These are phyloP conservation scores for Aspergillus transmontanensis DNA, from an alignment of 2,329 filamentous ascomycete genomes.

Conservation along the genomic window DNA sequence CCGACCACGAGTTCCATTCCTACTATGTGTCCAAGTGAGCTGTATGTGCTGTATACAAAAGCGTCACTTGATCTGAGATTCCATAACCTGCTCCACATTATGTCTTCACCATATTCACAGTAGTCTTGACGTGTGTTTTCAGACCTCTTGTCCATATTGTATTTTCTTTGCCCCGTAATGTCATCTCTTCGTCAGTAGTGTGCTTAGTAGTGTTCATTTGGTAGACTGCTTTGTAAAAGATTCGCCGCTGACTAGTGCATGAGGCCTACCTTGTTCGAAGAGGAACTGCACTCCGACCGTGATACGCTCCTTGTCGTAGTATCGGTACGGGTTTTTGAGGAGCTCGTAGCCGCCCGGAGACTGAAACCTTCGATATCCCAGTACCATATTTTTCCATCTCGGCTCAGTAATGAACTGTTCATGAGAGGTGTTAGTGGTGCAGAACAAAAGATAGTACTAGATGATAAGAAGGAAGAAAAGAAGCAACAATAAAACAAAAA, in stretches of 20 bases:
- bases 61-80: neutral
- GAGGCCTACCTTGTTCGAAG: neutral
- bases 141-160: too few relatives aligned
- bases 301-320: neutral
- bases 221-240: neutral
- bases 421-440: neutral
- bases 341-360: neutral
- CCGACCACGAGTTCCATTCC: too few relatives aligned
- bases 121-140: too few relatives aligned
- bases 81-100: neutral
- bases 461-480: neutral
- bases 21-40: neutral
- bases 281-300: neutral
- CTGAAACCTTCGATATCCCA: neutral
- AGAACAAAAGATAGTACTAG: neutral
- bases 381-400: neutral
- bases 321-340: neutral
- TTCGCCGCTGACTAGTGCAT: neutral
- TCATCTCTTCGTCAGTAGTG: neutral
- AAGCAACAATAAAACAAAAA: neutral
- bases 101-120: neutral
- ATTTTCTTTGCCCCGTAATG: neutral
- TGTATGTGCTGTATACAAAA: neutral
- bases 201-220: neutral
- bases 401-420: neutral